A percentile compares a stretch with the other conserved stretches of the same genome.
These are phyloP conservation scores for Colletotrichum godetiae DNA, from an alignment of 2,329 filamentous ascomycete genomes.

Conservation along the genomic window DNA sequence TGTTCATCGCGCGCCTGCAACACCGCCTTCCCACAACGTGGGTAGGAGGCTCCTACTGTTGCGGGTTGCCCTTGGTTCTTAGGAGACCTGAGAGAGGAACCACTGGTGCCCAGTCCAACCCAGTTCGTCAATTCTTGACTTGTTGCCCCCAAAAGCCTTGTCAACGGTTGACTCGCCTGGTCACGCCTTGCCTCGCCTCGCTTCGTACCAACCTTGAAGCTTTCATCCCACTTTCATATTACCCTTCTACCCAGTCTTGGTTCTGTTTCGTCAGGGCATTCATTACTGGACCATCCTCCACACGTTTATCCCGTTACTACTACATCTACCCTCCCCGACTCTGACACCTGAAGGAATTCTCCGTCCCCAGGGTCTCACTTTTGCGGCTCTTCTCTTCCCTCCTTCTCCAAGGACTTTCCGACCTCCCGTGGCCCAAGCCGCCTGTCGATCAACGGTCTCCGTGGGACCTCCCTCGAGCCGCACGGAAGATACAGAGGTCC, in stretches of 20 bases:
- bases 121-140: neutral
- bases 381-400: conserved; percentile 26
- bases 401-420: neutral
- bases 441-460: neutral
- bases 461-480: neutral
- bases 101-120: conserved; percentile 2
- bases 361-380: conserved; percentile 12
- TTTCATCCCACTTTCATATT: conserved; percentile 3
- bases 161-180: conserved; percentile 11
- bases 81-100: neutral
- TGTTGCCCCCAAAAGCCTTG: conserved; percentile 8
- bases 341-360: neutral
- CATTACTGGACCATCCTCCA: conserved; percentile 12
- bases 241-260: neutral
- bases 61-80: conserved; percentile 9
- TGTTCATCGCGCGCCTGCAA: conserved; percentile 28
- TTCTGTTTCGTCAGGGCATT: neutral
- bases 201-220: neutral
- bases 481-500: neutral
- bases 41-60: neutral
- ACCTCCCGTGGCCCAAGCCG: neutral
- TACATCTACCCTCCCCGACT: conserved; percentile 17
- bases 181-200: conserved; percentile 7
- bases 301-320: conserved; percentile 3
- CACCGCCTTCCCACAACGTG: conserved; percentile 27